These are phyloP conservation scores for Ceratocystiopsis brevicomis DNA, from an alignment of 2,329 filamentous ascomycete genomes.

Conservation along the genomic window DNA sequence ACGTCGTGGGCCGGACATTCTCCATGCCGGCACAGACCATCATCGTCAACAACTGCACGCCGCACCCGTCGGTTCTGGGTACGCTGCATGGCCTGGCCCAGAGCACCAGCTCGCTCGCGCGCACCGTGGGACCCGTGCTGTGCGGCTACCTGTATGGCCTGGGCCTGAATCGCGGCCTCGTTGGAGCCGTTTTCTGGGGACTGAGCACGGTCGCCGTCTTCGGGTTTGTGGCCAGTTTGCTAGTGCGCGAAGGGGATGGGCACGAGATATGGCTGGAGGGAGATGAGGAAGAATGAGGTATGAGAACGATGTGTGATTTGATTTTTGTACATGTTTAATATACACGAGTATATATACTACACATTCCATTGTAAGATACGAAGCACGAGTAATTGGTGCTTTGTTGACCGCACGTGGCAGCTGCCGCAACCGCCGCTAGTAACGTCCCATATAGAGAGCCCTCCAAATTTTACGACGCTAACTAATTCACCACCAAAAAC, in stretches of 20 bases:
- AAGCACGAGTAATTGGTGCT: too few relatives aligned
- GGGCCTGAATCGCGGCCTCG: constrained; percentile 34
- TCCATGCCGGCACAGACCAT: constrained; percentile 39
- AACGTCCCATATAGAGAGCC: too few relatives aligned
- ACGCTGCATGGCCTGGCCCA: constrained; percentile 39
- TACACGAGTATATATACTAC: too few relatives aligned
- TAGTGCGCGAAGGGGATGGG: constrained; percentile 40
- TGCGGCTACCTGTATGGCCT: constrained; percentile 42
- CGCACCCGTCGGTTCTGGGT: constrained; percentile 35
- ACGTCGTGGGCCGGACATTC: constrained; percentile 58
- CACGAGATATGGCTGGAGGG: constrained; percentile 47
- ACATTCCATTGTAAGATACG: too few relatives aligned
- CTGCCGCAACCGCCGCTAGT: too few relatives aligned
- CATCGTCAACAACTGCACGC: constrained; percentile 40
- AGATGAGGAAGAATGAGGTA: constrained; percentile 28
- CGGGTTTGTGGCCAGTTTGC: constrained; percentile 29
- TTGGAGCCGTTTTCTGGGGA: constrained; percentile 41
- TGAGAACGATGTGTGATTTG: neutral
- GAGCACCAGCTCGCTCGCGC: constrained; percentile 36
- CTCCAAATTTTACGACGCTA: too few relatives aligned
- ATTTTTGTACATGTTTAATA: too few relatives aligned
- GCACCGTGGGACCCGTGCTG: constrained; percentile 40
- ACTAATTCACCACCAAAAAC: too few relatives aligned
- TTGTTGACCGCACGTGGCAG: too few relatives aligned
- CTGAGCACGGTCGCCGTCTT: constrained; percentile 29